Percentiles rank a stretch among this genome's conserved stretches.
Conservation (phyloP, 768 basidiomycete genomes). For the Mycena latifolia region DNA sequence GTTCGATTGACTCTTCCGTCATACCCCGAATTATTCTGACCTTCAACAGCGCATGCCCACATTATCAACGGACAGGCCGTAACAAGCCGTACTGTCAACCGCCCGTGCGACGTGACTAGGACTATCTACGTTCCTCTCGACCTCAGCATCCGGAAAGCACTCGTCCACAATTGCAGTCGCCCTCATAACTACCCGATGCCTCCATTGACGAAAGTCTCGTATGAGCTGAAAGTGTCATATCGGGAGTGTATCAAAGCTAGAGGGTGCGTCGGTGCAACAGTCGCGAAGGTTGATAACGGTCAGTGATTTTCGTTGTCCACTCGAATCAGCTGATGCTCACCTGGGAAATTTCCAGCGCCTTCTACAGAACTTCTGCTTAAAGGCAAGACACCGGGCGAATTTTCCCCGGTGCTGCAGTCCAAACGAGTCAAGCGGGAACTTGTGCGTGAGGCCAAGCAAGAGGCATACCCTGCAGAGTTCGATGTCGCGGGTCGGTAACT, state of each 20-base stretch:
- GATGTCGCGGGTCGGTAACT: too few relatives aligned
- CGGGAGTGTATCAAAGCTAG: neutral
- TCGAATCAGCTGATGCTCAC: too few relatives aligned
- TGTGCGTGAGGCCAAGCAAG: neutral
- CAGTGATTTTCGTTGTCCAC: too few relatives aligned
- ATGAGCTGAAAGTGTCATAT: neutral
- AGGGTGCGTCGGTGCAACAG: constrained; percentile 34
- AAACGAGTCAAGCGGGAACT: constrained; percentile 4
- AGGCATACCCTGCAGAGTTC: constrained; percentile 9
- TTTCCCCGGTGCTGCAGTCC: neutral
- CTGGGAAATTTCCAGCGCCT: too few relatives aligned
- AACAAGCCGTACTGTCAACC: neutral
- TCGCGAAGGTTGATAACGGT: constrained; percentile 23
- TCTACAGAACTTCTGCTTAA: neutral
- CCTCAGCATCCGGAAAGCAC: neutral
- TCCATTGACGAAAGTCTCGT: constrained; percentile 7
- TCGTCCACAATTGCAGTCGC: neutral
- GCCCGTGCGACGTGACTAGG: neutral
- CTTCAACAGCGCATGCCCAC: constrained; percentile 14
- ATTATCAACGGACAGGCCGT: neutral
- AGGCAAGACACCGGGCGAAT: constrained; percentile 3
- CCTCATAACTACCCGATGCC: constrained; percentile 13
- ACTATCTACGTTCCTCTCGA: constrained; percentile 20
- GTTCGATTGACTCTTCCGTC: too few relatives aligned
- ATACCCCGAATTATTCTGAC: too few relatives aligned